These are phyloP conservation scores for Rhododendron ferrugineum DNA, from an alignment of 148 eudicot species.

Conservation along the genomic window DNA sequence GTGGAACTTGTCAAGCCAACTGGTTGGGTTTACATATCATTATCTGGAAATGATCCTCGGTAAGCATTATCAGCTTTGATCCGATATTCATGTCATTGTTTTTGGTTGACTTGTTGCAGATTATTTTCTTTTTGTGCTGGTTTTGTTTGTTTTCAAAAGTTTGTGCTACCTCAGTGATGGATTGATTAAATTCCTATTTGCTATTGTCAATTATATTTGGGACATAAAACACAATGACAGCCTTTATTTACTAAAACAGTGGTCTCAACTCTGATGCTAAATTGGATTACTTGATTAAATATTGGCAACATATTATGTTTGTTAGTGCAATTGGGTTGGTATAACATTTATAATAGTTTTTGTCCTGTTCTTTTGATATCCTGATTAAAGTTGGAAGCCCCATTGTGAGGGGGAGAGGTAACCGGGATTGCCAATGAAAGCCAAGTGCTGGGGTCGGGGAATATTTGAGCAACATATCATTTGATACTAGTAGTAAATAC, in stretches of 20 bases:
- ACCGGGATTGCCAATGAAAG: not conserved
- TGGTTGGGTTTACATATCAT: slow-evolving; percentile 79
- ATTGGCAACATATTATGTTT: not conserved
- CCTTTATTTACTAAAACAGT: not conserved
- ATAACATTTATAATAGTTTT: not conserved
- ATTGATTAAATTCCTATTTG: not conserved
- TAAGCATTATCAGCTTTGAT: slow-evolving; percentile 24
- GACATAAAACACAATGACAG: not conserved
- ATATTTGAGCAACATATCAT: not conserved
- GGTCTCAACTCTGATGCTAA: not conserved
- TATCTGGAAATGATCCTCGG: slow-evolving; percentile 93
- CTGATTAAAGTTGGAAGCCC: not conserved
- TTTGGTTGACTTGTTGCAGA: not conserved
- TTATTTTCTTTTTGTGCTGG: not conserved
- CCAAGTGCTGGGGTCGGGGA: not conserved
- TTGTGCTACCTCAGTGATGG: not conserved
- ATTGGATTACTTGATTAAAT: not conserved
- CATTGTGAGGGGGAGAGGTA: not conserved
- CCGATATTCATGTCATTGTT: not conserved
- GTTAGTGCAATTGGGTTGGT: not conserved
- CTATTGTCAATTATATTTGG: not conserved
- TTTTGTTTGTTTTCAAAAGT: not conserved
- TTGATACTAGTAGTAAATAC: not conserved
- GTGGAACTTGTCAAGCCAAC: slow-evolving; percentile 86
- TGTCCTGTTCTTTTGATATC: not conserved